phyloP scores from a whole-genome alignment of 2,329 filamentous ascomycete species.

The Mycocentrospora acerina region DNA sequence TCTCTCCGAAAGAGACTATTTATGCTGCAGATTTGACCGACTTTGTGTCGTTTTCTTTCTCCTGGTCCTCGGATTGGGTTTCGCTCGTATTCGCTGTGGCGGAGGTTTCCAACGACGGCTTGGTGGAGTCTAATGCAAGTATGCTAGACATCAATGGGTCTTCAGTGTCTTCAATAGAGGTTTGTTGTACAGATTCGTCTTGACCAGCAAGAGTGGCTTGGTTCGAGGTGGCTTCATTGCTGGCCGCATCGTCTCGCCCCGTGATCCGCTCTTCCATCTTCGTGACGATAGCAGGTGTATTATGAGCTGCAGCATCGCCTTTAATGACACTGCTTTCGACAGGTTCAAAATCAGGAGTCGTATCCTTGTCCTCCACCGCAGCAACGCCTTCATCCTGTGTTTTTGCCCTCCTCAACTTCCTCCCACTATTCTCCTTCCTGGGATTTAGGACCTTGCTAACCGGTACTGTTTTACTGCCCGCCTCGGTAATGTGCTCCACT shows the following conservation, averaged over 20 bases:
- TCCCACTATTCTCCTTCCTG: slow-evolving; percentile 14
- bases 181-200: neutral
- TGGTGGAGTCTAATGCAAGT: neutral
- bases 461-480: slow-evolving; percentile 16
- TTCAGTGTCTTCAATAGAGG: slow-evolving; percentile 1
- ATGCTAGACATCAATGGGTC: slow-evolving; percentile 4
- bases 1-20: too few relatives aligned
- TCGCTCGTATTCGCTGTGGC: too few relatives aligned
- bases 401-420: slow-evolving; percentile 11
- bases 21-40: too few relatives aligned
- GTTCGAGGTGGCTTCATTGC: too few relatives aligned
- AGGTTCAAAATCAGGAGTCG: too few relatives aligned
- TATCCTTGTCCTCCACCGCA: neutral
- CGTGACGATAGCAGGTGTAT: too few relatives aligned
- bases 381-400: neutral
- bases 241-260: neutral
- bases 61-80: too few relatives aligned
- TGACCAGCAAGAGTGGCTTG: too few relatives aligned
- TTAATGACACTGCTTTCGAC: too few relatives aligned
- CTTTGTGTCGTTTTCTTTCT: too few relatives aligned
- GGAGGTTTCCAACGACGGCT: too few relatives aligned
- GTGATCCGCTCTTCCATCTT: neutral
- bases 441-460: slow-evolving; percentile 11
- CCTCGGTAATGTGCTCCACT: slow-evolving; percentile 22
- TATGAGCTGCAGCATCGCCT: too few relatives aligned